Conservation (phyloP, 2,329 filamentous ascomycete species). For the Pezizomycotina sp. region DNA sequence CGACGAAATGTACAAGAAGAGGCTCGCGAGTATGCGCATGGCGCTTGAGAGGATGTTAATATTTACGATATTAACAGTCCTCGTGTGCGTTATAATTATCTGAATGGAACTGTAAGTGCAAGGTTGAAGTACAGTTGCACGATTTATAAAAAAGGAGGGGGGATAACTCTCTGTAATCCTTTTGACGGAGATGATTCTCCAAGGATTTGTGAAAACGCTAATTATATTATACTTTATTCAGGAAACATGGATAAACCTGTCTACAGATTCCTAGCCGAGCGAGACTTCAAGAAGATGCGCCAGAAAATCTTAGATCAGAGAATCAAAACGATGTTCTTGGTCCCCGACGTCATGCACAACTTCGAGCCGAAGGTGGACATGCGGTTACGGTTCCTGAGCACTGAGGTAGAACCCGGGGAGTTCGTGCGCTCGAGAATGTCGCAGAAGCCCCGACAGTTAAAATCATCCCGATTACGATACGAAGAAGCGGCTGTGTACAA, state of each 20-base stretch:
- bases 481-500: conserved; percentile 63
- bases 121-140: conserved; percentile 18
- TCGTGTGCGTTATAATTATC: too few relatives aligned
- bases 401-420: conserved; percentile 56
- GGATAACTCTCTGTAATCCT: too few relatives aligned
- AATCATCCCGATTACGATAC: conserved; percentile 72
- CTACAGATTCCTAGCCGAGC: conserved; percentile 74
- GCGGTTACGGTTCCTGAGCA: conserved; percentile 59
- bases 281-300: conserved; percentile 75
- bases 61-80: conserved; percentile 18
- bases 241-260: conserved; percentile 85
- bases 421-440: conserved; percentile 60
- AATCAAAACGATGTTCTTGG: conserved; percentile 67
- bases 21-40: too few relatives aligned
- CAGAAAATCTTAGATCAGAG: conserved; percentile 67
- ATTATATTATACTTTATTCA: conserved; percentile 5
- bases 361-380: conserved; percentile 67
- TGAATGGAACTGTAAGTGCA: too few relatives aligned
- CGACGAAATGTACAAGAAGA: conserved; percentile 50
- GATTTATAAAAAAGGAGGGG: conserved; percentile 7
- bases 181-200: background rate
- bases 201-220: conserved; percentile 1
- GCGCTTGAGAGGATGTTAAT: too few relatives aligned
- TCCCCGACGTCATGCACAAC: conserved; percentile 72
- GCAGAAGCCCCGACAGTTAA: conserved; percentile 55